phyloP scores from a whole-genome alignment of 179 eudicot genomes.

The Silene vulgaris region DNA sequence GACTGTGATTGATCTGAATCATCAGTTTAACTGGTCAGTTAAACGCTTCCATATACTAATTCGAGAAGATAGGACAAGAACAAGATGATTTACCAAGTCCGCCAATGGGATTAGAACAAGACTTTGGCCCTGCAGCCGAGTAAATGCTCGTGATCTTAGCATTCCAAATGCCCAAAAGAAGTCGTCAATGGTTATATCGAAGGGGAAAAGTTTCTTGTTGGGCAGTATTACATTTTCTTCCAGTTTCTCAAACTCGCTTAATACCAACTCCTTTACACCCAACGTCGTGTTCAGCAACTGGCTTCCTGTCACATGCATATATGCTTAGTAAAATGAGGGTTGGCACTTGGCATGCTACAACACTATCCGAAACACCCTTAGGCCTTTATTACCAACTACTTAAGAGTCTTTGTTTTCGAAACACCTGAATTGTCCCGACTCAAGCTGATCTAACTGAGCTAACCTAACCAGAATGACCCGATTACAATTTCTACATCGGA shows the following conservation, averaged over 20 bases:
- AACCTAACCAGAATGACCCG: too few relatives aligned
- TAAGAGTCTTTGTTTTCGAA: too few relatives aligned
- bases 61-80: background rate
- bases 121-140: conserved; percentile 74
- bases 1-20: conserved; percentile 80
- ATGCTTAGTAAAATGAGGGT: background rate
- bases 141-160: conserved; percentile 85
- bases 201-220: conserved; percentile 69
- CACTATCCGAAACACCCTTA: background rate
- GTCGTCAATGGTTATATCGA: conserved; percentile 58
- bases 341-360: conserved; percentile 11
- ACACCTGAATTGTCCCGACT: too few relatives aligned
- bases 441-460: too few relatives aligned
- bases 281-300: conserved; percentile 82
- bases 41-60: background rate
- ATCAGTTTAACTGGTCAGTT: conserved; percentile 20
- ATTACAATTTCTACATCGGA: too few relatives aligned
- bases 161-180: conserved; percentile 98
- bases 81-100: conserved; percentile 56
- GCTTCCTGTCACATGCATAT: conserved; percentile 55
- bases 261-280: conserved; percentile 77
- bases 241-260: conserved; percentile 65
- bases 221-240: conserved; percentile 62
- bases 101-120: conserved; percentile 83
- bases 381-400: background rate